phyloP scores from a whole-genome alignment of 2,329 filamentous ascomycete genomes.

The Celoporthe dispersa region DNA sequence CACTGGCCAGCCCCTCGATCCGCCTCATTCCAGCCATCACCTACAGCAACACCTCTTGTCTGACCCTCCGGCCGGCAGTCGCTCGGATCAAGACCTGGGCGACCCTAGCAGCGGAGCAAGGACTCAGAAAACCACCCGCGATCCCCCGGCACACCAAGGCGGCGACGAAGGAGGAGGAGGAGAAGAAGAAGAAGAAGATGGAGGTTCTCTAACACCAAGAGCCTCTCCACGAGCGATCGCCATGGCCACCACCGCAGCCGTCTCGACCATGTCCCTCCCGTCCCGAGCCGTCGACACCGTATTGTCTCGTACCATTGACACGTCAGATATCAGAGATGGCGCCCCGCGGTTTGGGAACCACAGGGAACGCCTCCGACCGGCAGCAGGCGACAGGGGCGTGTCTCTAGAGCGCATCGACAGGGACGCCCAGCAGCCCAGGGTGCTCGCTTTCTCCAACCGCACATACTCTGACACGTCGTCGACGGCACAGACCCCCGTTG shows the following conservation, averaged over 20 bases:
- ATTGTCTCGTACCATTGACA: constrained; percentile 32
- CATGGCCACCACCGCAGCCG: constrained; percentile 26
- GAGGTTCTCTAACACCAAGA: constrained; percentile 44
- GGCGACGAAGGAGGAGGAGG: constrained; percentile 35
- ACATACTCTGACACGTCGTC: constrained; percentile 29
- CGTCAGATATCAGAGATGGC: constrained; percentile 41
- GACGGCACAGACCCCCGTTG: background rate
- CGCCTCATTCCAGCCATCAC: constrained; percentile 24
- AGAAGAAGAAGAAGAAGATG: constrained; percentile 36
- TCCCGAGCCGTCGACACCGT: constrained; percentile 20
- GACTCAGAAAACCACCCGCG: constrained; percentile 32
- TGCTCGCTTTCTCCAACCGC: constrained; percentile 31
- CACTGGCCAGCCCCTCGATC: constrained; percentile 24
- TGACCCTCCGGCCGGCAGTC: constrained; percentile 25
- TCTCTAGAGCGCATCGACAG: constrained; percentile 49
- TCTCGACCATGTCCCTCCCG: constrained; percentile 30
- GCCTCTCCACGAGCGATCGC: constrained; percentile 38
- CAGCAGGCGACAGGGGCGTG: constrained; percentile 40
- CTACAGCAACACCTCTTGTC: constrained; percentile 24
- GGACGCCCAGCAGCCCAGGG: constrained; percentile 43
- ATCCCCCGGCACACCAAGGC: constrained; percentile 33
- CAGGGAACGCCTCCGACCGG: constrained; percentile 39
- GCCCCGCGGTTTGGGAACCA: constrained; percentile 42
- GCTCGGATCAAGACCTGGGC: constrained; percentile 27
- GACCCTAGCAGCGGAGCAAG: constrained; percentile 27